Percentiles rank a stretch among this genome's conserved stretches.
These are phyloP conservation scores for Clarireedia hainanense DNA, from an alignment of 2,329 filamentous ascomycete species.

Conservation along the genomic window DNA sequence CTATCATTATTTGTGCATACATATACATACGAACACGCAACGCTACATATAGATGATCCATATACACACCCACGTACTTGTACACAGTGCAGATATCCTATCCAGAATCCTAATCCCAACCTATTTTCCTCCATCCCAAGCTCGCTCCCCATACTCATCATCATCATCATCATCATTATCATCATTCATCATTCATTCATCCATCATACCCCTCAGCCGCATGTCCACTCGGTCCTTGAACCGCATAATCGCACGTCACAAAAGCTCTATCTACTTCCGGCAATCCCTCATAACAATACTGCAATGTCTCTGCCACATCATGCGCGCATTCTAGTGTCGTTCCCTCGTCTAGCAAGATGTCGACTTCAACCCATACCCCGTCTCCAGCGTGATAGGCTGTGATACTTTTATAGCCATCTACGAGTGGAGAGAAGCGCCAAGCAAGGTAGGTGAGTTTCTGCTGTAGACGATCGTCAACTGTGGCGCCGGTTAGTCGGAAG, in stretches of 20 bases:
- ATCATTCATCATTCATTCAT: neutral
- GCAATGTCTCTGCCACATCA: constrained; percentile 51
- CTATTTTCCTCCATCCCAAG: neutral
- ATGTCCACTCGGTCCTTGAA: constrained; percentile 21
- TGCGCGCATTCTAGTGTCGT: constrained; percentile 42
- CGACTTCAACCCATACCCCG: constrained; percentile 52
- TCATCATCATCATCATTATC: neutral
- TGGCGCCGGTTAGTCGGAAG: constrained; percentile 46
- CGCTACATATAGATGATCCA: too few relatives aligned
- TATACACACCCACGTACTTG: too few relatives aligned
- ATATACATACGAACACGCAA: too few relatives aligned
- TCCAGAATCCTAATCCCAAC: neutral
- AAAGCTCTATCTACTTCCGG: constrained; percentile 30
- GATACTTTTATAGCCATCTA: constrained; percentile 42
- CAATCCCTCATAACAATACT: constrained; percentile 48
- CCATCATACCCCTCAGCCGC: constrained; percentile 11
- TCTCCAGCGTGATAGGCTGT: constrained; percentile 52
- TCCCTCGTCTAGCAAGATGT: constrained; percentile 45
- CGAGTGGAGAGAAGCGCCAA: constrained; percentile 42
- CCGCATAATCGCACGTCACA: constrained; percentile 30
- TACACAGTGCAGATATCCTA: too few relatives aligned
- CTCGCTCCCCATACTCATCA: too few relatives aligned
- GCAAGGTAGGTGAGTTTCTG: constrained; percentile 50
- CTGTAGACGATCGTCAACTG: constrained; percentile 38
- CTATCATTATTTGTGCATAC: too few relatives aligned